Evolutionary conservation across 2,329 filamentous ascomycete species (phyloP).

Genomic region (Aureobasidium vineae): DNA sequence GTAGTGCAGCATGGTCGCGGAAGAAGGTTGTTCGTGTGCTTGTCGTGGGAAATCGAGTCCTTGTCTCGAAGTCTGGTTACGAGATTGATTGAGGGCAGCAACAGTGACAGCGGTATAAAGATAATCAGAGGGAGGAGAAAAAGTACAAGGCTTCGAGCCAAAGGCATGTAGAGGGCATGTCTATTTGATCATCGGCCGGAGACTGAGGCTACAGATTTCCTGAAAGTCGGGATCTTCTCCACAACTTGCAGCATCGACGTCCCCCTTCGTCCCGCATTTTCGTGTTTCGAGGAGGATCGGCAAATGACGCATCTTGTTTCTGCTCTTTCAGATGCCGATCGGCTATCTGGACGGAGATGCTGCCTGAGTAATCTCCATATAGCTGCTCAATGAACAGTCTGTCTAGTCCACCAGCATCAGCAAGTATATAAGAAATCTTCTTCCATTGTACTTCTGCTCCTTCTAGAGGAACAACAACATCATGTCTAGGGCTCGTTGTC

Average conservation of each 20-base stretch:
- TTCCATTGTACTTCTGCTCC: background rate
- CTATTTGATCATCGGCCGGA: constrained; percentile 3
- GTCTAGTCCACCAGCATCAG: background rate
- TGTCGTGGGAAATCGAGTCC: constrained; percentile 12
- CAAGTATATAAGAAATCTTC: background rate
- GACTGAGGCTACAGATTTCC: constrained; percentile 3
- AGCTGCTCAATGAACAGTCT: background rate
- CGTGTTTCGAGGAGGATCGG: background rate
- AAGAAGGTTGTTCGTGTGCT: background rate
- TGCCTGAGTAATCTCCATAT: background rate
- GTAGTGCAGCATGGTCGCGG: constrained; percentile 26
- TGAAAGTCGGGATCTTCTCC: constrained; percentile 23
- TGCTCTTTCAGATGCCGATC: background rate
- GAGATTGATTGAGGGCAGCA: background rate
- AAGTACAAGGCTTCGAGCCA: background rate
- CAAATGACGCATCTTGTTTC: constrained; percentile 13
- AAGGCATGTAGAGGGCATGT: constrained; percentile 18
- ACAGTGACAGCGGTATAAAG: background rate
- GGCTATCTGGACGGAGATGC: background rate
- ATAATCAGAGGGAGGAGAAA: background rate
- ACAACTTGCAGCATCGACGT: background rate
- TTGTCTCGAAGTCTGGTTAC: background rate
- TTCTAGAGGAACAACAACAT: background rate
- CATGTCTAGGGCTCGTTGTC: background rate
- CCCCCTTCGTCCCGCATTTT: constrained; percentile 6